Conservation (phyloP, 2,329 filamentous ascomycete species). For the Cladosporium sp. region DNA sequence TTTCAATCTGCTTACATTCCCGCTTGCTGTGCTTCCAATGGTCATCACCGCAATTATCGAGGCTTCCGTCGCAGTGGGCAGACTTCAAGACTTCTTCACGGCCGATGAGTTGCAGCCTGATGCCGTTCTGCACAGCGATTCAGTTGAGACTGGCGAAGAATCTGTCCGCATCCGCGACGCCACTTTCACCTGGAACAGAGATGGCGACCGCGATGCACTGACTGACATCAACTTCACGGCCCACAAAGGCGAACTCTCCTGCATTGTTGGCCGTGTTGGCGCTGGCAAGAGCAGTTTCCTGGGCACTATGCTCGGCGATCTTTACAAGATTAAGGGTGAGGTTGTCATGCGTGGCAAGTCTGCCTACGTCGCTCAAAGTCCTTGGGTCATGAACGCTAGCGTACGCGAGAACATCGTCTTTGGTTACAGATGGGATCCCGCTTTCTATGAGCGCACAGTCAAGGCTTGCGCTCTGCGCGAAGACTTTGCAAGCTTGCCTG, state of each 20-base stretch:
- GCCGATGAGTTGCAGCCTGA: slow-evolving; percentile 89
- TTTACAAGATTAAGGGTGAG: slow-evolving; percentile 84
- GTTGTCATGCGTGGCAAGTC: slow-evolving; percentile 79
- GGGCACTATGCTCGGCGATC: slow-evolving; percentile 81
- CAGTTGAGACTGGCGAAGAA: slow-evolving; percentile 79
- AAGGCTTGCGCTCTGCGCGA: slow-evolving; percentile 87
- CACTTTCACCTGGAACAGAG: slow-evolving; percentile 91
- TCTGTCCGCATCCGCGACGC: slow-evolving; percentile 79
- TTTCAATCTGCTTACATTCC: slow-evolving; percentile 96
- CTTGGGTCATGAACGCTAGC: slow-evolving; percentile 98
- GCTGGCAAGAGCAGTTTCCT: slow-evolving; percentile 92
- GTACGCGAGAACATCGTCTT: slow-evolving; percentile 98
- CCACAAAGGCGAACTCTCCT: slow-evolving; percentile 89
- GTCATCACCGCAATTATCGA: slow-evolving; percentile 96
- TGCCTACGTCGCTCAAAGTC: slow-evolving; percentile 88
- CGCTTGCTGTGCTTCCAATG: slow-evolving; percentile 91
- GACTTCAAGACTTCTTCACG: slow-evolving; percentile 78
- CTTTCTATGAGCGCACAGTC: slow-evolving; percentile 91
- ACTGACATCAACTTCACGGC: slow-evolving; percentile 85
- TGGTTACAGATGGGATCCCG: slow-evolving; percentile 87
- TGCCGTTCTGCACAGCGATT: slow-evolving; percentile 69
- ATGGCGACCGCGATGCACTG: slow-evolving; percentile 67
- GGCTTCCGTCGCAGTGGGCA: slow-evolving; percentile 85
- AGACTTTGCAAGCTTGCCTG: slow-evolving; percentile 88
- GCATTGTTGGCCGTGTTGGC: slow-evolving; percentile 91